Conservation (phyloP, 768 basidiomycete species). For the Hericium erinaceus region DNA sequence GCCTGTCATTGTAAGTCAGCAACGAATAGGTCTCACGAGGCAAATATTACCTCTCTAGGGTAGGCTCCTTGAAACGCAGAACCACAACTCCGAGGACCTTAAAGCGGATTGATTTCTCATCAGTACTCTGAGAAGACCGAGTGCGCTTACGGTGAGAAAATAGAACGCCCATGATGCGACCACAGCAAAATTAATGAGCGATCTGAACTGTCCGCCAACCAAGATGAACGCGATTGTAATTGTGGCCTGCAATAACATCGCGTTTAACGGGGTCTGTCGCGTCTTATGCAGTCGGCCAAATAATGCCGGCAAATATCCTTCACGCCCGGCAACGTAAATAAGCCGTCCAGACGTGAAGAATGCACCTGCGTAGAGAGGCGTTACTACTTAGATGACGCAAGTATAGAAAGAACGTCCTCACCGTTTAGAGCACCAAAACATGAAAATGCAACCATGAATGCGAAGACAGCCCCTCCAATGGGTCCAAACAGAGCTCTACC, state of each 20-base stretch:
- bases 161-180: slow-evolving; percentile 85
- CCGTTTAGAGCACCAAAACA: slow-evolving; percentile 95
- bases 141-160: slow-evolving; percentile 61
- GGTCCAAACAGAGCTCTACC: slow-evolving; percentile 81
- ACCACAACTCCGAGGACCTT: slow-evolving; percentile 86
- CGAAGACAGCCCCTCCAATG: slow-evolving; percentile 80
- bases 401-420: slow-evolving; percentile 18
- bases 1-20: slow-evolving; percentile 35
- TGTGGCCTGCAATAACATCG: slow-evolving; percentile 66
- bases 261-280: slow-evolving; percentile 82
- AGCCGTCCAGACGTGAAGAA: slow-evolving; percentile 76
- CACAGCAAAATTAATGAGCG: slow-evolving; percentile 83
- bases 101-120: neutral
- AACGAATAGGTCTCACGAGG: neutral
- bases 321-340: slow-evolving; percentile 82
- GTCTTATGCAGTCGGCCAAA: slow-evolving; percentile 72
- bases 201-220: slow-evolving; percentile 83
- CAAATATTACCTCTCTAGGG: slow-evolving; percentile 57
- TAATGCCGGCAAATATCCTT: slow-evolving; percentile 76
- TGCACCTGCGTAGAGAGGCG: slow-evolving; percentile 33
- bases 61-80: slow-evolving; percentile 83
- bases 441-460: slow-evolving; percentile 85
- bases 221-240: slow-evolving; percentile 74
- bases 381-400: slow-evolving; percentile 4
- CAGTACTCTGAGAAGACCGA: neutral